Base-by-base conservation (phyloP, 306 rosid species). In the Dalbergia oliveri region DNA sequence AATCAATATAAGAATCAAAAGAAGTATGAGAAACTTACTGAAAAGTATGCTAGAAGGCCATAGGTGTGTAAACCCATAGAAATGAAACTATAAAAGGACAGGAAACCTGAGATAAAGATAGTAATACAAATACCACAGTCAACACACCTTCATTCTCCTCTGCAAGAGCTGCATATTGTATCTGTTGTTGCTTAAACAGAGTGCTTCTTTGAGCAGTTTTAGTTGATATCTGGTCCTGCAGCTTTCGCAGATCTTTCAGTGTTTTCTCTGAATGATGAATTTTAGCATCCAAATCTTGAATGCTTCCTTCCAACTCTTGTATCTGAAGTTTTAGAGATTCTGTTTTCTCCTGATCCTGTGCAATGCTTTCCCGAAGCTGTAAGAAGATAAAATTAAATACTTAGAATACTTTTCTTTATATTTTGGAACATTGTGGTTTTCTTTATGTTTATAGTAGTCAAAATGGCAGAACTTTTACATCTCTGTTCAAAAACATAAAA, bases 291-390 rank as follows among this genome's bases (percentile, higher is more conserved):
- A 93, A 39, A 71, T 88, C 87, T 79, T 81, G 80, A 64, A 93
- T 86, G 84, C 84, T 89, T 66, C 79, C 90, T 69, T 90, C 97
- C 85, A 94, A 82, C 77, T 91, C 93, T 63, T 88, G 84, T 81
- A 93, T 84, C 81, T 91, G 94, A 64, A 66, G 75, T 82, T 87
- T 84, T 65, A 86, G 67, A 45, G 89, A 77, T 79, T 91, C 90
- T 68, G 90, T 86, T 86, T 86, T 90, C 86, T 93, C 96, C 70
- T 91, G 90, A 89, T 90, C 98, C 33, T 93, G 92, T 80, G 85
- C 76, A 75, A 95, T 90, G 90, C 94, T 86, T 88, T 93, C 97
- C 69, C 99, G 94, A 47, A 88, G 95, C 99, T 94, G 82, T 31
- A 87, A 69, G 35, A 88, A 66, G 26, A 82, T 49, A 81, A 68